These are phyloP conservation scores for Leptomonas seymouri DNA, from an alignment of 208 protist genomes.

Conservation along the genomic window DNA sequence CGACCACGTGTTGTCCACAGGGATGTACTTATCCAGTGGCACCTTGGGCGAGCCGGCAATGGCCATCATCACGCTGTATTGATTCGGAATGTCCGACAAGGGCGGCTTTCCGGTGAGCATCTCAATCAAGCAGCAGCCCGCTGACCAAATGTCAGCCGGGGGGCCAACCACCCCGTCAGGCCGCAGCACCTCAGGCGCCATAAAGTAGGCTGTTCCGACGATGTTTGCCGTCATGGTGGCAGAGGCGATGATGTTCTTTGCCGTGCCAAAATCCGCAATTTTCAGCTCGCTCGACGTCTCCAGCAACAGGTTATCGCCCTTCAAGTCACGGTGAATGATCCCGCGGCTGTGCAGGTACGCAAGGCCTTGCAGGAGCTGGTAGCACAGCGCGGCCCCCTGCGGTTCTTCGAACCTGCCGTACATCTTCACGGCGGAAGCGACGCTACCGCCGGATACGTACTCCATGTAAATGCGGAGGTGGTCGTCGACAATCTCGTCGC, in stretches of 20 bases:
- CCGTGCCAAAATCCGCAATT: slow-evolving; percentile 87
- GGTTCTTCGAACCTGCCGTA: slow-evolving; percentile 84
- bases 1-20: slow-evolving; percentile 56
- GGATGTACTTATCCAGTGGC: slow-evolving; percentile 64
- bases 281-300: slow-evolving; percentile 76
- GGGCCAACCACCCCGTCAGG: slow-evolving; percentile 30
- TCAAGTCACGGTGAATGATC: slow-evolving; percentile 93
- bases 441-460: slow-evolving; percentile 90
- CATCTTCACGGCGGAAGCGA: slow-evolving; percentile 73
- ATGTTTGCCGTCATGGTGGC: slow-evolving; percentile 40
- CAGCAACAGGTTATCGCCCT: slow-evolving; percentile 92
- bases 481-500: slow-evolving; percentile 70
- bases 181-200: slow-evolving; percentile 90
- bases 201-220: slow-evolving; percentile 90
- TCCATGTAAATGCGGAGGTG: slow-evolving; percentile 93
- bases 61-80: slow-evolving; percentile 83
- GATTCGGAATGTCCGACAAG: slow-evolving; percentile 61
- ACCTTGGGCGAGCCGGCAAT: slow-evolving; percentile 58
- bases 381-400: slow-evolving; percentile 70
- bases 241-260: slow-evolving; percentile 43
- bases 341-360: slow-evolving; percentile 80
- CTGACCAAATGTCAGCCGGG: slow-evolving; percentile 90
- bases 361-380: slow-evolving; percentile 85
- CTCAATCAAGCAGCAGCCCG: slow-evolving; percentile 91
- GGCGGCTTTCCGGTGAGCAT: slow-evolving; percentile 84